phyloP scores from a whole-genome alignment of 805 yeast species.

The Scheffersomyces ergatensis region DNA sequence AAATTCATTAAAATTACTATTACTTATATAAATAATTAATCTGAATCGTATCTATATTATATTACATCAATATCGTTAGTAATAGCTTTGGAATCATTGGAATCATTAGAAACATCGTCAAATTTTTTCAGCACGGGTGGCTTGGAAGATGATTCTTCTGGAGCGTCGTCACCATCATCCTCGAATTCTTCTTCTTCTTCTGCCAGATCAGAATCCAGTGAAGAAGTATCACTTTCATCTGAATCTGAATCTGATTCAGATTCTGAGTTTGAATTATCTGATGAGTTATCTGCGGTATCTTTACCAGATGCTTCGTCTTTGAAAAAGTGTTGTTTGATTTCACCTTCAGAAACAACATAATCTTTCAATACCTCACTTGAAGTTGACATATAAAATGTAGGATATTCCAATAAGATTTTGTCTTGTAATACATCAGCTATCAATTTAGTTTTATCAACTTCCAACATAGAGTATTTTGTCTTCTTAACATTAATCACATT shows the following conservation, averaged over 20 bases:
- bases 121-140: background rate
- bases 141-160: slow-evolving; percentile 34
- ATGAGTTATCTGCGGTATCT: slow-evolving; percentile 14
- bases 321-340: slow-evolving; percentile 4
- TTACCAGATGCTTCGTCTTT: slow-evolving; percentile 11
- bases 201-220: too few species aligned
- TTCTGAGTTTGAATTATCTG: slow-evolving; percentile 10
- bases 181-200: too few species aligned
- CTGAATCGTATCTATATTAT: too few species aligned
- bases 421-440: slow-evolving; percentile 45
- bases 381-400: slow-evolving; percentile 55
- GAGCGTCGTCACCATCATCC: slow-evolving; percentile 21
- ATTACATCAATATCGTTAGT: too few species aligned
- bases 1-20: too few species aligned
- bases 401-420: slow-evolving; percentile 70
- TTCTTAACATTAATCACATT: slow-evolving; percentile 21
- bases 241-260: slow-evolving; percentile 14
- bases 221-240: background rate
- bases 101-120: background rate
- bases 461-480: slow-evolving; percentile 36
- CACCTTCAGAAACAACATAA: slow-evolving; percentile 17
- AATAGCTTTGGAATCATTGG: too few species aligned
- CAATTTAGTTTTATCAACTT: slow-evolving; percentile 35
- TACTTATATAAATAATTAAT: too few species aligned
- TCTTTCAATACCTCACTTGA: background rate